Percentiles rank a stretch among this genome's conserved stretches.
Evolutionary conservation across 2,329 filamentous ascomycete species (phyloP).

Genomic region (Lizonia empirigonia): DNA sequence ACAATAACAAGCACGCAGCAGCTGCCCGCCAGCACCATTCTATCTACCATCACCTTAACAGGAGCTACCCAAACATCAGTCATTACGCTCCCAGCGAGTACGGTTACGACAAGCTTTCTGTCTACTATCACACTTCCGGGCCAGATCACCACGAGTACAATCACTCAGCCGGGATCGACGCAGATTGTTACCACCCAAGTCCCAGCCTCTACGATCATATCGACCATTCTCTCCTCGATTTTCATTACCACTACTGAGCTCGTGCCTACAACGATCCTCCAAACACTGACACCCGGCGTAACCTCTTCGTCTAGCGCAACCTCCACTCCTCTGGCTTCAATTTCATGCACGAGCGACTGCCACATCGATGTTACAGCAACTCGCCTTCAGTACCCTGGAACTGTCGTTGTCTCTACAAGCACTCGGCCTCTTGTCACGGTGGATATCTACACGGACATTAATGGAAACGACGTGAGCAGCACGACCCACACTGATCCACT

Average conservation of each 20-base stretch:
- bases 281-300: constrained; percentile 27
- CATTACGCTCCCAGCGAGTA: constrained; percentile 29
- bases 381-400: constrained; percentile 35
- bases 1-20: constrained; percentile 20
- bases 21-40: constrained; percentile 11
- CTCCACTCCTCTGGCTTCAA: constrained; percentile 16
- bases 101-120: constrained; percentile 30
- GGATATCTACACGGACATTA: constrained; percentile 26
- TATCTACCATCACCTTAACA: constrained; percentile 23
- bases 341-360: constrained; percentile 36
- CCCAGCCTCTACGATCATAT: constrained; percentile 31
- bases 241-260: constrained; percentile 25
- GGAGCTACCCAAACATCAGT: constrained; percentile 23
- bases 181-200: constrained; percentile 33
- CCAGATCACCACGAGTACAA: not conserved
- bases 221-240: constrained; percentile 24
- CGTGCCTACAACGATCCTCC: constrained; percentile 30
- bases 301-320: constrained; percentile 8
- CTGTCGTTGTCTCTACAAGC: constrained; percentile 26
- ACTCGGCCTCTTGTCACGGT: constrained; percentile 29
- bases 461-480: constrained; percentile 22
- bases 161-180: constrained; percentile 25
- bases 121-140: constrained; percentile 31
- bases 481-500: constrained; percentile 17
- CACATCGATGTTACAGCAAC: constrained; percentile 42